Evolutionary conservation across 257 asterid species (phyloP).

Genomic region (Dorcoceras hygrometricum): DNA sequence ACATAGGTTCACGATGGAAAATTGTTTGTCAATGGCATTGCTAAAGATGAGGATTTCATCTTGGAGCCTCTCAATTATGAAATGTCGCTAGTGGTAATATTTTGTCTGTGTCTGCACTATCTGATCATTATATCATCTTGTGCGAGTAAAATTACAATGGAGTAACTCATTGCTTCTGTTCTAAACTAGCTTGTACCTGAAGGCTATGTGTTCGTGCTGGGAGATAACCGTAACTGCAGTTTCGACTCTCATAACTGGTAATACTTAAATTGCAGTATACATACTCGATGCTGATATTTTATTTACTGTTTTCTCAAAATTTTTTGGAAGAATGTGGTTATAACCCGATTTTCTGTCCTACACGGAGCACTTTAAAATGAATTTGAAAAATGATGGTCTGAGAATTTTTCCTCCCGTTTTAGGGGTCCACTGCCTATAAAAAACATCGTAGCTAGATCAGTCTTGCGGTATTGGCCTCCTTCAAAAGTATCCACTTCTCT

Average conservation of each 20-base stretch:
- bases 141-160: not conserved
- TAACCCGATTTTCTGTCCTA: not conserved
- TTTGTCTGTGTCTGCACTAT: constrained; percentile 11
- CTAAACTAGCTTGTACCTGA: constrained; percentile 73
- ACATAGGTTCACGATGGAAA: constrained; percentile 74
- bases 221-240: constrained; percentile 96
- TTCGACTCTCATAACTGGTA: constrained; percentile 92
- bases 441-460: constrained; percentile 35
- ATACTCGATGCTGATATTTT: not conserved
- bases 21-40: constrained; percentile 68
- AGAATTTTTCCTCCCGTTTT: constrained; percentile 28
- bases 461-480: not conserved
- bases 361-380: not conserved
- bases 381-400: not conserved
- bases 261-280: not conserved
- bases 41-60: constrained; percentile 81
- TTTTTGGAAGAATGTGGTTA: not conserved
- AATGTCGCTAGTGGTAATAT: constrained; percentile 72
- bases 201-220: constrained; percentile 88
- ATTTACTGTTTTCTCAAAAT: not conserved
- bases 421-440: constrained; percentile 81
- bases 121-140: constrained; percentile 1
- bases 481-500: not conserved
- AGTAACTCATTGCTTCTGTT: constrained; percentile 20
- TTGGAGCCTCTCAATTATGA: constrained; percentile 88